These are phyloP conservation scores for Terfezia claveryi DNA, from an alignment of 495 filamentous ascomycete species.

Conservation along the genomic window DNA sequence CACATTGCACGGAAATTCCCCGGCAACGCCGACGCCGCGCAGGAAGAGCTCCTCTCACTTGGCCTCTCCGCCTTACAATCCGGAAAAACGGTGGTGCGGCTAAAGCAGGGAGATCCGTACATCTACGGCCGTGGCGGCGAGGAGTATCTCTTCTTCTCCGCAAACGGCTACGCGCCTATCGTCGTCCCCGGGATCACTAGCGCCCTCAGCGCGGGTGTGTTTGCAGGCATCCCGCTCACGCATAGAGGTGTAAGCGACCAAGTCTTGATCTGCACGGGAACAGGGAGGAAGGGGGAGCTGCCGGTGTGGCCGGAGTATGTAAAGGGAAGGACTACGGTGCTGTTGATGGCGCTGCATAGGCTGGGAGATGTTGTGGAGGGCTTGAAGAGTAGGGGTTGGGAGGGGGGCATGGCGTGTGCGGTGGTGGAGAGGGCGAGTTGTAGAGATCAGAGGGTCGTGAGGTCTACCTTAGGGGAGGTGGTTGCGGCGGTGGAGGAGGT, in stretches of 20 bases:
- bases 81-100: constrained; percentile 59
- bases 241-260: constrained; percentile 82
- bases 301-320: constrained; percentile 63
- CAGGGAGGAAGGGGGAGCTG: constrained; percentile 71
- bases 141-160: constrained; percentile 67
- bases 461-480: constrained; percentile 61
- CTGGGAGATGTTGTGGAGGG: constrained; percentile 46
- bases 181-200: constrained; percentile 84
- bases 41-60: constrained; percentile 68
- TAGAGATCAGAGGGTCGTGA: constrained; percentile 77
- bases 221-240: constrained; percentile 69
- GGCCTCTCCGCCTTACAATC: constrained; percentile 47
- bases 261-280: constrained; percentile 83
- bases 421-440: constrained; percentile 90
- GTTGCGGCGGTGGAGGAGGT: constrained; percentile 69
- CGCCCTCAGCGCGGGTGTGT: constrained; percentile 66
- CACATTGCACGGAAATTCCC: constrained; percentile 94
- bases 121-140: constrained; percentile 88
- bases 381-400: constrained; percentile 29
- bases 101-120: constrained; percentile 95
- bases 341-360: constrained; percentile 85
- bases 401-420: constrained; percentile 52
- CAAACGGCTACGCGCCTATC: constrained; percentile 41
- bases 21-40: constrained; percentile 82
- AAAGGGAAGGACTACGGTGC: constrained; percentile 62